Percentiles rank a stretch among this genome's conserved stretches.
These are phyloP conservation scores for Ophiostoma novo-ulmi DNA, from an alignment of 2,329 filamentous ascomycete species.

Conservation along the genomic window DNA sequence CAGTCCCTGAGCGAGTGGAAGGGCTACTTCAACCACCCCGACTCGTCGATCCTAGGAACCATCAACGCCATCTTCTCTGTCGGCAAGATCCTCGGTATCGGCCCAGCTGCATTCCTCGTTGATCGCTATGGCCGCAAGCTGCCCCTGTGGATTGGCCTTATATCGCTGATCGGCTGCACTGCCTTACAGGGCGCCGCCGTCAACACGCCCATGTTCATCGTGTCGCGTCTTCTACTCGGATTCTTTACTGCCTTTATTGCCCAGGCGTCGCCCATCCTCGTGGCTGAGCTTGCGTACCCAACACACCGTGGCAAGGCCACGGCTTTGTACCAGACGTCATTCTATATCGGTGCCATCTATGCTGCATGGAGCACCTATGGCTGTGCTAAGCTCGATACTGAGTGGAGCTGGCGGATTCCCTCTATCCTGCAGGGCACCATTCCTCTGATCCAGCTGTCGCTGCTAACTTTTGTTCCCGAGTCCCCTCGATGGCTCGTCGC, in stretches of 20 bases:
- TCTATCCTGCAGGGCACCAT: constrained; percentile 42
- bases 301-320: constrained; percentile 18
- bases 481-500: background rate
- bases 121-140: background rate
- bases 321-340: background rate
- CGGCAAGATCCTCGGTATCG: background rate
- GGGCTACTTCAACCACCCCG: background rate
- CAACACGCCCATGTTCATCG: background rate
- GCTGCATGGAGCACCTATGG: constrained; percentile 43
- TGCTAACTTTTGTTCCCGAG: background rate
- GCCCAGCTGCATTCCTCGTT: background rate
- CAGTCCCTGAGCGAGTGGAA: background rate
- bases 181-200: background rate
- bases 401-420: constrained; percentile 36
- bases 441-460: constrained; percentile 39
- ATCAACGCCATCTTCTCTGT: background rate
- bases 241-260: constrained; percentile 26
- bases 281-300: constrained; percentile 25
- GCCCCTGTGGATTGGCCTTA: background rate
- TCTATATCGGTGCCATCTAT: background rate
- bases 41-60: background rate
- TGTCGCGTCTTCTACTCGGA: constrained; percentile 19
- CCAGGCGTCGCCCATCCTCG: constrained; percentile 23
- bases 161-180: background rate
- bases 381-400: constrained; percentile 28